Evolutionary conservation across 2,329 filamentous ascomycete species (phyloP), one percentile per base, ranked within the genome.

Genomic region (Neurospora sp.): DNA sequence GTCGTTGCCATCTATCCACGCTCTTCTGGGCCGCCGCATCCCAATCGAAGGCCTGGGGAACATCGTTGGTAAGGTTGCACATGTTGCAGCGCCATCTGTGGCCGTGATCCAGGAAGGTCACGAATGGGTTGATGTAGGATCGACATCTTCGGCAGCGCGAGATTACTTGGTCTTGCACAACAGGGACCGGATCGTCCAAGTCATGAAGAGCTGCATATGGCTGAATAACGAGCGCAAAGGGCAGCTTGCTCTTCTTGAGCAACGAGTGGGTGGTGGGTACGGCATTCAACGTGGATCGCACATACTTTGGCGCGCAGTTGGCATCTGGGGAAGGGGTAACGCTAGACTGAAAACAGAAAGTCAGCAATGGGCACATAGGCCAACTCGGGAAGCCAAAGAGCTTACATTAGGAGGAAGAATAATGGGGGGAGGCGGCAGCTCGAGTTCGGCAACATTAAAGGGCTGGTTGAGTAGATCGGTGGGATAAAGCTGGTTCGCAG

Each of bases 81-180:
- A 99, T 97, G 82, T 99, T 99, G 84, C 96, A 99, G 77, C 95
- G 91, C 96, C 96, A 99, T 78, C 96, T 88, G 82, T 99, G 96
- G 66, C 96, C 96, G 78, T 98, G 93, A 77, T 99, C 96, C 72
- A 99, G 84, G 83, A 99, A 99, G 66, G 92, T 93, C 71, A 97
- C 96, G 76, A 95, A 99, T 12, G 96, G 94, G 80, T 98, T 98
- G 84, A 98, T 98, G 80, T 98, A 98, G 69, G 95, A 96, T 75
- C 96, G 87, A 82, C 96, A 99, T 81, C 96, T 90, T 80, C 96
- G 89, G 84, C 96, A 99, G 77, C 96, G 90, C 70, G 95, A 96
- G 79, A 99, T 99, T 74, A 98, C 92, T 82, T 98, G 96, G 79
- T 99, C 96, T 78, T 97, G 92, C 37, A 98, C 92, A 67, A 99